These are phyloP conservation scores for Verruconis gallopava DNA, from an alignment of 2,329 filamentous ascomycete species.

Conservation along the genomic window DNA sequence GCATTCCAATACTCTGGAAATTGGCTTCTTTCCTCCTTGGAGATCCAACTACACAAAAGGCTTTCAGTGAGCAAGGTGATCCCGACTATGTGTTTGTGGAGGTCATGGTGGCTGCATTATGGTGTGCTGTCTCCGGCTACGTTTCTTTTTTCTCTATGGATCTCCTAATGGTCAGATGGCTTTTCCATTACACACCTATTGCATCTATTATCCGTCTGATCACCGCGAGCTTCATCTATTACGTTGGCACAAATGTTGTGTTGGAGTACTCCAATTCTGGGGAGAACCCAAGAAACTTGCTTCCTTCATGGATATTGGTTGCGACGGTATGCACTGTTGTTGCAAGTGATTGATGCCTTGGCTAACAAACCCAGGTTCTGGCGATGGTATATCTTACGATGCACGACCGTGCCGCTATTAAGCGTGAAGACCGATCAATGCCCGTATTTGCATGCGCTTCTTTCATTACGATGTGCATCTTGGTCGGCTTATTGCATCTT, in stretches of 20 bases:
- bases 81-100: slow-evolving; percentile 1
- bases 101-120: slow-evolving; percentile 5
- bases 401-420: slow-evolving; percentile 7
- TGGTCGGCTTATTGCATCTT: slow-evolving; percentile 4
- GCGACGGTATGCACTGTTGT: slow-evolving; percentile 1
- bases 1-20: slow-evolving; percentile 8
- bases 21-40: slow-evolving; percentile 4
- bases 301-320: slow-evolving; percentile 9
- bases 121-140: slow-evolving; percentile 10
- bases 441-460: slow-evolving; percentile 5
- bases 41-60: background rate
- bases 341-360: background rate
- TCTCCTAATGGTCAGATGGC: slow-evolving; percentile 4
- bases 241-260: slow-evolving; percentile 7
- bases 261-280: slow-evolving; percentile 4
- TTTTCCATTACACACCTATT: slow-evolving; percentile 6
- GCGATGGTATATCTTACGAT: slow-evolving; percentile 5
- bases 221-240: slow-evolving; percentile 9
- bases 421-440: slow-evolving; percentile 6
- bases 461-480: slow-evolving; percentile 8
- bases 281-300: background rate
- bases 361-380: background rate
- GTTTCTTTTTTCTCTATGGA: slow-evolving; percentile 10
- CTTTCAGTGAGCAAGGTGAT: background rate
- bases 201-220: slow-evolving; percentile 9